A percentile compares a stretch with the other conserved stretches of the same genome.
Evolutionary conservation across 345 rosid genomes (phyloP).

Genomic region (Eucalyptus leucophloia): DNA sequence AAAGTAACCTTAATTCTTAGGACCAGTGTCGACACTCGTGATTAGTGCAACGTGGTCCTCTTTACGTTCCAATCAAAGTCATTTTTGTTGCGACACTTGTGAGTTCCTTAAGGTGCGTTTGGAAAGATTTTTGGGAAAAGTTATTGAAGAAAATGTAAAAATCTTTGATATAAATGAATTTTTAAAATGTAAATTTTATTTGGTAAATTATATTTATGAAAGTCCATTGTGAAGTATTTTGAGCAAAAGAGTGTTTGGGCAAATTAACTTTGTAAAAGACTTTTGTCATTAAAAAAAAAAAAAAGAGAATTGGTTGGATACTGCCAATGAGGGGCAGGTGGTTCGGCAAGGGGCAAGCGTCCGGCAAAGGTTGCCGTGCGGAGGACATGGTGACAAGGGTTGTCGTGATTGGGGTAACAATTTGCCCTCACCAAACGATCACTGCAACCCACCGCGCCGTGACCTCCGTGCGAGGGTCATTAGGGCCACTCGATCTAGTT

Average conservation of each 20-base stretch:
- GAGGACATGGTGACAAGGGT: too few species aligned
- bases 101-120: accelerated
- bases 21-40: neutral
- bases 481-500: too few species aligned
- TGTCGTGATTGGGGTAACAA: too few species aligned
- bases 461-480: accelerated
- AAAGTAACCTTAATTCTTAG: neutral
- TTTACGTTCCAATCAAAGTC: neutral
- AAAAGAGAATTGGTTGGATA: too few species aligned
- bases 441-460: accelerated
- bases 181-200: too few species aligned
- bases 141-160: accelerated
- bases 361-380: accelerated
- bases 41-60: neutral
- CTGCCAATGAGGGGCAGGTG: accelerated
- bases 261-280: too few species aligned
- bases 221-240: too few species aligned
- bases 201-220: too few species aligned
- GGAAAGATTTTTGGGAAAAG: accelerated
- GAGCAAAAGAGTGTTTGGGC: too few species aligned
- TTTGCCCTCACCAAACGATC: accelerated
- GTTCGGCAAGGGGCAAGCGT: too few species aligned
- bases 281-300: too few species aligned
- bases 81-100: accelerated
- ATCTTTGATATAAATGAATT: accelerated